Conservation (phyloP, 176 grass and related monocot genomes). For the Paspalum notatum region DNA sequence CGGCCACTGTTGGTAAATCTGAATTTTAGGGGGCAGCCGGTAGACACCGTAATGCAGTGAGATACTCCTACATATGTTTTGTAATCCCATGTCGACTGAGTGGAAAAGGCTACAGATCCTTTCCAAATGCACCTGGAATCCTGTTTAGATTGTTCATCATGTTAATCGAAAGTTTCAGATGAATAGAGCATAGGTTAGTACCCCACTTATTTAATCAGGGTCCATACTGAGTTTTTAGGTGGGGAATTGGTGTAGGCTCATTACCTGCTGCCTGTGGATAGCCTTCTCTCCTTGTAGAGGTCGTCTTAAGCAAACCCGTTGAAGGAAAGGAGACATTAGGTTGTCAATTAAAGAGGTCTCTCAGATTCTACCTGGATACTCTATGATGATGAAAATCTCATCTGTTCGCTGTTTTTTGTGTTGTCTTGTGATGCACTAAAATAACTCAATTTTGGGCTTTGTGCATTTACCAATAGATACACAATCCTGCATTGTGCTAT, state of each 20-base stretch:
- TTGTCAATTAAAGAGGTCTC: not conserved
- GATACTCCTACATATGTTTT: not conserved
- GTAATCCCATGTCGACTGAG: not conserved
- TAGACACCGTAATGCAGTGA: not conserved
- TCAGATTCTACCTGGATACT: not conserved
- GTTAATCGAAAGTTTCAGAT: not conserved
- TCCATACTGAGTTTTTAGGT: not conserved
- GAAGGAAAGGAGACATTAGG: not conserved
- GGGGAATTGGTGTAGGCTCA: not conserved
- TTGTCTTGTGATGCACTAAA: not conserved
- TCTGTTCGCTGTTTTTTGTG: not conserved
- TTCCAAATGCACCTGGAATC: not conserved
- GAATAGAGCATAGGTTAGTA: not conserved
- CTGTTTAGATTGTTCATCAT: too few relatives aligned
- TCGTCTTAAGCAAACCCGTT: not conserved
- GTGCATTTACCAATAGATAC: constrained; percentile 18
- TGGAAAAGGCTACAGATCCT: not conserved
- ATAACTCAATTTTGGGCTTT: not conserved
- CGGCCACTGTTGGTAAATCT: not conserved
- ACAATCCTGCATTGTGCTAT: not conserved
- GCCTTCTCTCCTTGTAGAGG: not conserved
- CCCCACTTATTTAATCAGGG: not conserved
- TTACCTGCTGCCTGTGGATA: not conserved
- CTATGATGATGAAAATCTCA: not conserved
- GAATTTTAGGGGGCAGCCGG: not conserved